phyloP scores from a whole-genome alignment of 345 rosid species.

The Schrenkiella parvula region DNA sequence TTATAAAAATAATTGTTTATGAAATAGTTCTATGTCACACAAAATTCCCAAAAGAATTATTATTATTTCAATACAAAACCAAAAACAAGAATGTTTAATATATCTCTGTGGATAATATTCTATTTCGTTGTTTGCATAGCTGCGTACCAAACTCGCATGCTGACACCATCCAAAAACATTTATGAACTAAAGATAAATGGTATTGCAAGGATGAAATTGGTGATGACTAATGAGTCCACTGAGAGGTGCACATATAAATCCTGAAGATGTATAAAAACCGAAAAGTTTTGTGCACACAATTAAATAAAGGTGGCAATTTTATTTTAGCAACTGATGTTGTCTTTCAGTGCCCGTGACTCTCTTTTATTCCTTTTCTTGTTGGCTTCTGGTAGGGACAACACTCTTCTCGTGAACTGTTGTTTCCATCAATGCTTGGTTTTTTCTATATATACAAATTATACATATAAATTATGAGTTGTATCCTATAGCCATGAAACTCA shows the following conservation, averaged over 20 bases:
- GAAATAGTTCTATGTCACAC: not conserved
- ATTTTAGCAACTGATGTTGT: slow-evolving; percentile 19
- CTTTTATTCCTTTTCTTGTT: slow-evolving; percentile 27
- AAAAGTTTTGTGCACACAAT: slow-evolving; percentile 1
- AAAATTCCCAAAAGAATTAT: not conserved
- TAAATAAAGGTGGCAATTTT: not conserved
- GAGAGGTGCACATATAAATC: slow-evolving; percentile 1
- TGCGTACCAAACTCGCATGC: slow-evolving; percentile 15
- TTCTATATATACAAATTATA: not conserved
- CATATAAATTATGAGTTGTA: not conserved
- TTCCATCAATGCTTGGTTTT: slow-evolving; percentile 5
- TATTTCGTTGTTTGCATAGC: not conserved
- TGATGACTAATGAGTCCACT: slow-evolving; percentile 27
- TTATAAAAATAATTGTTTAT: no score
- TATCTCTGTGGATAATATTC: not conserved
- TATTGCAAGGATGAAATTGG: slow-evolving; percentile 3
- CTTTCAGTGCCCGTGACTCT: slow-evolving; percentile 37
- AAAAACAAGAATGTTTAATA: not conserved
- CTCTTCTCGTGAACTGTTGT: slow-evolving; percentile 27
- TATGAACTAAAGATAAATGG: slow-evolving; percentile 15
- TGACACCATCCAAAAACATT: slow-evolving; percentile 1
- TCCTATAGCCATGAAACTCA: not conserved
- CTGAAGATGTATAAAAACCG: not conserved
- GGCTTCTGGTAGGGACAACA: slow-evolving; percentile 22
- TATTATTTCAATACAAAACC: not conserved